These are phyloP conservation scores for Hura crepitans DNA, from an alignment of 441 rosid genomes.

Conservation along the genomic window DNA sequence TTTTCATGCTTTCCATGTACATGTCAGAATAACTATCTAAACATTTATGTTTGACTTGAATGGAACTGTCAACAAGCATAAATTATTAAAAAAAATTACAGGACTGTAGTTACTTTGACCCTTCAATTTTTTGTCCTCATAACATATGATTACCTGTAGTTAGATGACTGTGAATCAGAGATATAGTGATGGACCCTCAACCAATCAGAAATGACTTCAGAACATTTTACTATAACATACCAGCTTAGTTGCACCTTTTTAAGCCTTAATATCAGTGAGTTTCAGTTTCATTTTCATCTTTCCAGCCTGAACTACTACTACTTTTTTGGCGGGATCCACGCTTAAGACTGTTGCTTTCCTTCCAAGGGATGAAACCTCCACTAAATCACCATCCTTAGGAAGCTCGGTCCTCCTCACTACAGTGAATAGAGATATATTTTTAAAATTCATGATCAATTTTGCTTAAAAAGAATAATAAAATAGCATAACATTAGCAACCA, in stretches of 20 bases:
- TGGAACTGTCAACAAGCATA: not conserved
- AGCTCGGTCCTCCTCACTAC: slow-evolving; percentile 38
- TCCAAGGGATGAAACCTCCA: slow-evolving; percentile 57
- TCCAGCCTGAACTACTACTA: slow-evolving; percentile 76
- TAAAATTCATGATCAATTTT: not conserved
- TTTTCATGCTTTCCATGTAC: too few relatives aligned
- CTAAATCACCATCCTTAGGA: slow-evolving; percentile 58
- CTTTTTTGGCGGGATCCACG: slow-evolving; percentile 63
- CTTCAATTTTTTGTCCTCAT: not conserved
- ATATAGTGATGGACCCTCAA: not conserved
- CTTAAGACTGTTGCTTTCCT: slow-evolving; percentile 57
- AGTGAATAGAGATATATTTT: slow-evolving; percentile 11
- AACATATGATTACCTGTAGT: not conserved
- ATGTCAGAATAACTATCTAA: not conserved
- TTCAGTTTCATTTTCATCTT: slow-evolving; percentile 75
- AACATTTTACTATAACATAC: not conserved
- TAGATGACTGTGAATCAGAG: not conserved
- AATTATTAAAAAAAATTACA: not conserved
- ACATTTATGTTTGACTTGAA: not conserved
- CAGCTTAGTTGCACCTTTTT: slow-evolving; percentile 25
- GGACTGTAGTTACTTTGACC: not conserved
- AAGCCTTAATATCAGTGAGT: slow-evolving; percentile 37
- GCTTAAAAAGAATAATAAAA: not conserved
- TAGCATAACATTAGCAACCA: not conserved
- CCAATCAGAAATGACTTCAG: slow-evolving; percentile 2